Base-by-base conservation (phyloP, 2,329 filamentous ascomycete genomes). In the Sphaerulina vaccinii region DNA sequence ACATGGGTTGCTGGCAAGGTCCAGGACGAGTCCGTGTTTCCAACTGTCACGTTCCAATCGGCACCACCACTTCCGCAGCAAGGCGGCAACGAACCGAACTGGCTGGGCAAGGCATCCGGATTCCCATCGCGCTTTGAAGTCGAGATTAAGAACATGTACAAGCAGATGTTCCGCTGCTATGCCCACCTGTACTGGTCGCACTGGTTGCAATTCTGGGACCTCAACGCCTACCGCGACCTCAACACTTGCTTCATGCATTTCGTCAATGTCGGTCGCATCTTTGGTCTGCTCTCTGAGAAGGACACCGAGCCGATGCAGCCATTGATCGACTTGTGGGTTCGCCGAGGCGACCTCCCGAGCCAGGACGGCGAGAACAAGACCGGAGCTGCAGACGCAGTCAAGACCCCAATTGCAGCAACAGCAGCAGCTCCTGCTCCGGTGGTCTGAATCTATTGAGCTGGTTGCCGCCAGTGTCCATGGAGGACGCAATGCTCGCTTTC, bases 1-100 rank as follows among this genome's bases (percentile, higher is more conserved):
- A 89, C 92, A 66, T 97, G 92, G 91, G 95, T 97, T 68, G 88
- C 89, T 23, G 90, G 90, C 73, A 97, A 97, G 75, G 90, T 96
- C 59, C 89, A 93, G 64, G 91, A 97, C 69, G 84, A 84, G 43
- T 81, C 82, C 67, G 89, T 95, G 73, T 96, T 97, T 74, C 92
- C 92, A 5, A 96, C 90, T 36, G 90, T 93, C 63, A 83, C 87
- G 42, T 87, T 86, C 15, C 85, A 81, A 60, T 77, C 83, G 38
- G 80, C 84, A 38, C 75, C 79, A 52, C 68, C 74, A 13, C 77
- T 78, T 13, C 37, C 54, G 35, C 52, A 58, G 36, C 54, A 62
- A 21, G 52, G 45, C 11, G 75, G 79, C 22, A 76, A 77, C 49
- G 79, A 83, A 53, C 69, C 64, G 9, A 85, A 87, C 48, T 97